A percentile compares a stretch with the other conserved stretches of the same genome.
Evolutionary conservation across 2,329 filamentous ascomycete species (phyloP).

Genomic region (Dryadomyces quercus-mongolicae): DNA sequence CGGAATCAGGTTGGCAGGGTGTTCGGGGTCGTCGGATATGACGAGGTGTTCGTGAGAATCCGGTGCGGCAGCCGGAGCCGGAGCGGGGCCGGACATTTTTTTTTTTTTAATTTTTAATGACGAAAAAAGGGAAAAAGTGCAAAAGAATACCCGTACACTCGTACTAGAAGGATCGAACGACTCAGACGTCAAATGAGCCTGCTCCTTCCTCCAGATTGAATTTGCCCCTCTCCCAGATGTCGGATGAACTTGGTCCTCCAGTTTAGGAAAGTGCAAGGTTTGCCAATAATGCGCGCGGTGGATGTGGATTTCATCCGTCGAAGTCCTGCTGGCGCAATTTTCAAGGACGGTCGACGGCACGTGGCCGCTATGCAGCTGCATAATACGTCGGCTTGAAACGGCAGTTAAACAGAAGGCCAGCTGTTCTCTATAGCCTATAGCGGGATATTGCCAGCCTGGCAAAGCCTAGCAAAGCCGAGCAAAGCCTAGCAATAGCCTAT

Average conservation of each 20-base stretch:
- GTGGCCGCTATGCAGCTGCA: conserved; percentile 4
- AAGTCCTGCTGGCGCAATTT: conserved; percentile 5
- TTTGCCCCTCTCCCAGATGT: no score
- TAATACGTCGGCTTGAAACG: not conserved
- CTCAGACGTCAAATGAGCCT: no score
- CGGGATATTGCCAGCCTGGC: no score
- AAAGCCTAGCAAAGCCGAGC: no score
- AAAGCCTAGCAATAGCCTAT: no score
- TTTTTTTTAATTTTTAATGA: not conserved
- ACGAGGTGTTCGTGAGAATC: conserved; percentile 45
- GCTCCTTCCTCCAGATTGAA: no score
- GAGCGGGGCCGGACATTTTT: not conserved
- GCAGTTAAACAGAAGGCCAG: not conserved
- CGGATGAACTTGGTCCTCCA: no score
- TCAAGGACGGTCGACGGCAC: conserved; percentile 7
- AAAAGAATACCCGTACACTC: no score
- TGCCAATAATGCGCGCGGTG: not conserved
- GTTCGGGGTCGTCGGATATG: conserved; percentile 56
- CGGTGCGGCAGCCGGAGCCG: no score
- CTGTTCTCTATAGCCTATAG: not conserved
- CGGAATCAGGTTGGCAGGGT: conserved; percentile 92
- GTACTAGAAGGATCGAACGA: no score
- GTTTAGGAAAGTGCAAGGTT: not conserved
- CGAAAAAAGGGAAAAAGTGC: no score
- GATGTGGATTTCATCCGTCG: not conserved